Percentiles rank a stretch among this genome's conserved stretches.
Evolutionary conservation across 306 rosid species (phyloP).

Genomic region (Casuarina equisetifolia): DNA sequence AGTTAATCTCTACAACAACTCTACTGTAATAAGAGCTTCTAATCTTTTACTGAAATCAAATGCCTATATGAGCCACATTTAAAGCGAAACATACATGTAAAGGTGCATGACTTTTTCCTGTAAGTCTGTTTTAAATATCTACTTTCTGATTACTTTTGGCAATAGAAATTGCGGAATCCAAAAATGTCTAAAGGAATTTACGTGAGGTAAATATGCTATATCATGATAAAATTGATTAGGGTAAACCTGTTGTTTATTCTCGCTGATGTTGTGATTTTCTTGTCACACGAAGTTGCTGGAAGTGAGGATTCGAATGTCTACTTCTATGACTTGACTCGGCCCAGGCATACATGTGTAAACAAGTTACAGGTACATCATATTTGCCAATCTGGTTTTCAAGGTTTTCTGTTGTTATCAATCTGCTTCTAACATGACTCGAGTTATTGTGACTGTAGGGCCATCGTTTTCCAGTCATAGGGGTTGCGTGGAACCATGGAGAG

Average conservation of each 20-base stretch:
- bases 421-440: conserved; percentile 25
- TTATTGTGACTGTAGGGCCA: conserved; percentile 72
- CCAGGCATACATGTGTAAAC: conserved; percentile 92
- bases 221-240: not conserved
- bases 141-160: not conserved
- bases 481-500: conserved; percentile 96
- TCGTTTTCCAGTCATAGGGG: conserved; percentile 81
- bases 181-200: not conserved
- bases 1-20: not conserved
- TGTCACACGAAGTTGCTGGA: conserved; percentile 70
- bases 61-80: not conserved
- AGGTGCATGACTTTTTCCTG: not conserved
- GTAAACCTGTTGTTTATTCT: not conserved
- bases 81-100: not conserved
- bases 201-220: not conserved
- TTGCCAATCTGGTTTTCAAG: not conserved
- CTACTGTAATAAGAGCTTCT: not conserved
- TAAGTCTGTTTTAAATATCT: not conserved
- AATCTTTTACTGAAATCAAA: not conserved
- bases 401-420: conserved; percentile 7
- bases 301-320: conserved; percentile 98
- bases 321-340: conserved; percentile 92
- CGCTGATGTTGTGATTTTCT: conserved; percentile 33
- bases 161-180: not conserved
- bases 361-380: conserved; percentile 76